Evolutionary conservation across 768 basidiomycete genomes (phyloP).

Genomic region (Vishniacozyma victoriae): DNA sequence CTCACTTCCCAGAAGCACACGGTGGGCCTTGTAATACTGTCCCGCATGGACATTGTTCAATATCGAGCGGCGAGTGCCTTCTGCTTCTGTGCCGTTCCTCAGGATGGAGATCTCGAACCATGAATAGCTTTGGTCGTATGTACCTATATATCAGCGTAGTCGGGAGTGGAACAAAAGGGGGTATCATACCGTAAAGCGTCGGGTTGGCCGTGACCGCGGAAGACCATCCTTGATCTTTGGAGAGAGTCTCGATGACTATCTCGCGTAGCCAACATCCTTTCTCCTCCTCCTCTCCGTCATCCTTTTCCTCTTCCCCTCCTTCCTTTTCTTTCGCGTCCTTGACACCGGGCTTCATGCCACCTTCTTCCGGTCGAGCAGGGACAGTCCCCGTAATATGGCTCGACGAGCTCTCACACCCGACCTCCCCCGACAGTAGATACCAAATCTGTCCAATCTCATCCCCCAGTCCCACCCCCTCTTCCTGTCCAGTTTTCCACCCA

Average conservation of each 20-base stretch:
- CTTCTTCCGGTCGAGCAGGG: too few relatives aligned
- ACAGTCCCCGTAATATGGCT: too few relatives aligned
- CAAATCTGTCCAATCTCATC: constrained; percentile 20
- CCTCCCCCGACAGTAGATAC: constrained; percentile 22
- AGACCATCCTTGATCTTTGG: constrained; percentile 40
- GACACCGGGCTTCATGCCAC: neutral
- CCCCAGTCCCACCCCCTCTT: constrained; percentile 13
- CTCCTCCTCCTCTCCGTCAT: neutral
- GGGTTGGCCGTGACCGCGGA: constrained; percentile 14
- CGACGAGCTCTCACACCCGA: constrained; percentile 35
- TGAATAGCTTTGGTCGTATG: constrained; percentile 32
- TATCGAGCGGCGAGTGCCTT: constrained; percentile 18
- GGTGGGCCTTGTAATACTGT: constrained; percentile 33
- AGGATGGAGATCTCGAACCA: constrained; percentile 39
- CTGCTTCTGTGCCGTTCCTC: constrained; percentile 25
- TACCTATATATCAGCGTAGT: constrained; percentile 20
- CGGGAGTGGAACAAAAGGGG: neutral
- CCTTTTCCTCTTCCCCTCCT: neutral
- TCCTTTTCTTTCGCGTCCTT: neutral
- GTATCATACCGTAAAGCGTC: constrained; percentile 5
- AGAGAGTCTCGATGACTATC: constrained; percentile 27
- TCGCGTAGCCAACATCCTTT: constrained; percentile 13
- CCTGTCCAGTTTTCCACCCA: constrained; percentile 12
- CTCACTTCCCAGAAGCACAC: constrained; percentile 6
- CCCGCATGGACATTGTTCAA: constrained; percentile 39